phyloP scores from a whole-genome alignment of 2,329 filamentous ascomycete genomes.

The Cladosporium sphaerospermum region DNA sequence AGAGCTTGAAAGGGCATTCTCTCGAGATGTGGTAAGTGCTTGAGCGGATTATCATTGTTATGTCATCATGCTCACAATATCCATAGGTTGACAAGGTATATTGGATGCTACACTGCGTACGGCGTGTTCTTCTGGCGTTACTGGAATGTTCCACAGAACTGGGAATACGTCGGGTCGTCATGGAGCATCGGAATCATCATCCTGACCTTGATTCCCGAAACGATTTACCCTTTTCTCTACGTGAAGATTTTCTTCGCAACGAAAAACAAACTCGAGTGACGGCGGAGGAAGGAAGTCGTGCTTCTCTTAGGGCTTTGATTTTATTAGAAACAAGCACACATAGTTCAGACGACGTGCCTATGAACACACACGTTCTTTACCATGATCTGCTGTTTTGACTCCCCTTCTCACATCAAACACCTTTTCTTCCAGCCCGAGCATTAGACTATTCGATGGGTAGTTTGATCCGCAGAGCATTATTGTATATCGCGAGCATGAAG shows the following conservation, averaged over 20 bases:
- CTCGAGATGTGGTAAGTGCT: conserved; percentile 35
- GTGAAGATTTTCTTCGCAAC: conserved; percentile 22
- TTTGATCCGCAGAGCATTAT: too few relatives aligned
- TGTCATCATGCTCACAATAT: conserved; percentile 1
- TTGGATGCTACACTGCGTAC: conserved; percentile 35
- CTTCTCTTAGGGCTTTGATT: too few relatives aligned
- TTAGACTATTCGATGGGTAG: too few relatives aligned
- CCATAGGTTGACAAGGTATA: conserved; percentile 33
- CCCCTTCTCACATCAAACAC: too few relatives aligned
- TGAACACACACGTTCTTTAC: too few relatives aligned
- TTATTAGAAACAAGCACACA: too few relatives aligned
- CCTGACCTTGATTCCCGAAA: conserved; percentile 1
- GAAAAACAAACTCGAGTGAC: too few relatives aligned
- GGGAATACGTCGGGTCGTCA: conserved; percentile 32
- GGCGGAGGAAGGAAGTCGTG: too few relatives aligned
- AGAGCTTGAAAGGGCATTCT: conserved; percentile 34
- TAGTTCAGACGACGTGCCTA: too few relatives aligned
- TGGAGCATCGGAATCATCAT: conserved; percentile 32
- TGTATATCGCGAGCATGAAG: too few relatives aligned
- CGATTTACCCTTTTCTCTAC: conserved; percentile 32
- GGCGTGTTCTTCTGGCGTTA: conserved; percentile 36
- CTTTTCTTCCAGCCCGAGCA: too few relatives aligned
- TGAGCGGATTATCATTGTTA: not conserved
- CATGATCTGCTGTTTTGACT: too few relatives aligned
- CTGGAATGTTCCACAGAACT: conserved; percentile 34